Evolutionary conservation across 2,329 filamentous ascomycete species (phyloP), one percentile per base, ranked within the genome.

Genomic region (Curvularia hawaiiensis): DNA sequence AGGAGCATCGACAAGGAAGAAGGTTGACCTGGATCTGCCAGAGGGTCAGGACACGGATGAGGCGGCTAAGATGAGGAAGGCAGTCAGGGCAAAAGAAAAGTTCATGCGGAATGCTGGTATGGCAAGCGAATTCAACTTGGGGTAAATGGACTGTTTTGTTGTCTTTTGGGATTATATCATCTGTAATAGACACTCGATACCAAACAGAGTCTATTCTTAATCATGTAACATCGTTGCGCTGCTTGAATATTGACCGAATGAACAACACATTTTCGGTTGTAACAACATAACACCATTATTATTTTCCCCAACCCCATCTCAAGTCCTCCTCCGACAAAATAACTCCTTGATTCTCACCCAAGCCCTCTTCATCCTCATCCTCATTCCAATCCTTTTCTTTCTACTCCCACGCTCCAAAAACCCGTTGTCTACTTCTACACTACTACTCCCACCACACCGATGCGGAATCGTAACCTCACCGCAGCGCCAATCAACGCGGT

Each of bases 71-170:
- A 85, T 86, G 78, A 84, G 84, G 78, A 88, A 85, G 77, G 85
- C 86, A 73, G 74, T 79, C 38, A 66, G 76, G 26, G 68, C 71
- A 28, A 70, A 68, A 50, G 71, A 78, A 80, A 81, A 76, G 77
- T 81, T 76, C 41, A 75, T 76, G 74, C 65, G 71, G 57, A 79
- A 82, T 66, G 84, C 84, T 77, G 78, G 81, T 64, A 81, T 80
- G 58, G 84, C 86, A 20, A 82, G 82, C 62, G 88, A 90, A 77
- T 90, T 90, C 69, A 90, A 90, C 71, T 84, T 90, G 71, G 87
- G 87, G 16, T 88, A 30, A 58, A 22, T 38, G 14, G 16, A 18
- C 18, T 18, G 35, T 7, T 3, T 18, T 38, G 9, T 39, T 33
- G 18, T 44, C 12, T 14, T 18, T n/a, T 16, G 24, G 16, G 16